Conservation (phyloP, 192 early-diverging fungal species). For the Oehlia diaphana region DNA sequence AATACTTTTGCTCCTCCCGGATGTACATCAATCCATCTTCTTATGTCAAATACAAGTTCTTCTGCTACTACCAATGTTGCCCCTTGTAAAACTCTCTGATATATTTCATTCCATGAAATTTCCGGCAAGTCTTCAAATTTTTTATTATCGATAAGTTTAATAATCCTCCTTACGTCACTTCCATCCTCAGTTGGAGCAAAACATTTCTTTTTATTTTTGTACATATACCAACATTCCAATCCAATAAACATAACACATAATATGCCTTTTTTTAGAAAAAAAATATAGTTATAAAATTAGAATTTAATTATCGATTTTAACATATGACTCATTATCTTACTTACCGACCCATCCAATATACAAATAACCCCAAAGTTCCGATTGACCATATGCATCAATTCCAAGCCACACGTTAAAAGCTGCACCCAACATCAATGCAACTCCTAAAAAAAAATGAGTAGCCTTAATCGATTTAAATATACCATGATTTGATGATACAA, state of each 20-base stretch:
- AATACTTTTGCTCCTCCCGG: conserved; percentile 27
- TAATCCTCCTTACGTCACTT: neutral
- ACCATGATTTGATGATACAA: conserved; percentile 24
- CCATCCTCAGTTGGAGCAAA: neutral
- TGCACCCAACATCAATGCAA: neutral
- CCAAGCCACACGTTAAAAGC: conserved; percentile 5
- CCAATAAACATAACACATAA: neutral
- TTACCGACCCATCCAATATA: neutral
- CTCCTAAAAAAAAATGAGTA: conserved; percentile 9
- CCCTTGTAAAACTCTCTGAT: neutral
- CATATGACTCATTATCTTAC: neutral
- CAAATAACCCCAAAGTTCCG: neutral
- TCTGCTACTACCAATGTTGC: conserved; percentile 19
- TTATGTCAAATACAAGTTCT: conserved; percentile 17
- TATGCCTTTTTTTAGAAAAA: neutral
- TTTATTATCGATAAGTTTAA: neutral
- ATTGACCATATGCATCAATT: neutral
- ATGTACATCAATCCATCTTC: conserved; percentile 21
- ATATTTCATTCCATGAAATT: neutral
- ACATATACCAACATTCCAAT: neutral
- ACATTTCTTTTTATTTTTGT: neutral
- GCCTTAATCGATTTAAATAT: conserved; percentile 13
- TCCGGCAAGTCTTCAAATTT: neutral
- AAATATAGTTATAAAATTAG: neutral
- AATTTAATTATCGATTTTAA: neutral